Percentiles rank a stretch among this genome's conserved stretches.
Evolutionary conservation across 306 rosid species (phyloP).

Genomic region (Lotus japonicus): DNA sequence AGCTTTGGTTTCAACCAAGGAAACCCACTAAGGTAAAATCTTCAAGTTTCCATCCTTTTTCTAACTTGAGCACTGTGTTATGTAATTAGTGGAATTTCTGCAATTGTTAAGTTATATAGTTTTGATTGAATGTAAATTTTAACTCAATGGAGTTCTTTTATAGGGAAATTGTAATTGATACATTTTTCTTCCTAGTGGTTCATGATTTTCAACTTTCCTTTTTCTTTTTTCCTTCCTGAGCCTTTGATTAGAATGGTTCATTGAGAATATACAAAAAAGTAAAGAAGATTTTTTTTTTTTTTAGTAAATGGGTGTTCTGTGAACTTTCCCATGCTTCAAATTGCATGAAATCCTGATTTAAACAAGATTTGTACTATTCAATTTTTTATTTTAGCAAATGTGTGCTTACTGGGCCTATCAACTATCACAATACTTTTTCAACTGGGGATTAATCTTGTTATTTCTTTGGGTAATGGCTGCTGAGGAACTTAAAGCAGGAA

Average conservation of each 20-base stretch:
- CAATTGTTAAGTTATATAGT: constrained; percentile 1
- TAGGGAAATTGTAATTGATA: neutral
- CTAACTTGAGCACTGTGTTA: neutral
- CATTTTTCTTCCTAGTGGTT: constrained; percentile 1
- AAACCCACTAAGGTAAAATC: constrained; percentile 69
- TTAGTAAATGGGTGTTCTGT: neutral
- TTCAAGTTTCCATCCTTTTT: constrained; percentile 16
- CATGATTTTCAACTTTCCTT: neutral
- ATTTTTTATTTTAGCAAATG: neutral
- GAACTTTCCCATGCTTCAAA: constrained; percentile 15
- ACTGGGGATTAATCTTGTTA: constrained; percentile 4
- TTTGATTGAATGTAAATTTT: constrained; percentile 1
- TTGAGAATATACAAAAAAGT: neutral
- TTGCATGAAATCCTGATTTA: constrained; percentile 7
- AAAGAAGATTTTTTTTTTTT: neutral
- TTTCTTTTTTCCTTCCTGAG: neutral
- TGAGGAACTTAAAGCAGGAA: neutral
- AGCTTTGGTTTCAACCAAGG: constrained; percentile 96
- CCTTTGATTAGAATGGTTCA: neutral
- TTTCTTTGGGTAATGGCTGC: neutral
- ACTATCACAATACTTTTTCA: neutral
- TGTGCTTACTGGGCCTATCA: neutral
- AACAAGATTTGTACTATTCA: too few relatives aligned
- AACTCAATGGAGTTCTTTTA: constrained; percentile 14
- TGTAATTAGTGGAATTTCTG: constrained; percentile 1